These are phyloP conservation scores for Penicillium verrucosum DNA, from an alignment of 2,329 filamentous ascomycete species.

Conservation along the genomic window DNA sequence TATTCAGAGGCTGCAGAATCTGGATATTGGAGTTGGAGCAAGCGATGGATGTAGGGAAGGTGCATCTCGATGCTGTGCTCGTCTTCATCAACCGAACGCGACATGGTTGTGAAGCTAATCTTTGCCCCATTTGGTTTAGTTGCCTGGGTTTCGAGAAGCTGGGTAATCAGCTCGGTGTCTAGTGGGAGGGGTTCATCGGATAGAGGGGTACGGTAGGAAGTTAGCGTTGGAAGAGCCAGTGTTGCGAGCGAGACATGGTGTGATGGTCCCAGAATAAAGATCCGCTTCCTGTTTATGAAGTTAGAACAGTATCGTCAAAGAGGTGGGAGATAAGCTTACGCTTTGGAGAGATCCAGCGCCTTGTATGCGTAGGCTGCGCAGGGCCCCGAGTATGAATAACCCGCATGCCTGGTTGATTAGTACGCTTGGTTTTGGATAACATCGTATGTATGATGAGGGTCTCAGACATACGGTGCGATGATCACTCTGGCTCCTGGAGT, in stretches of 20 bases:
- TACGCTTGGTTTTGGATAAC: neutral
- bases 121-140: conserved; percentile 31
- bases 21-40: conserved; percentile 54
- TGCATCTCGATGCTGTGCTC: conserved; percentile 98
- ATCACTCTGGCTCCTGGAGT: conserved; percentile 73
- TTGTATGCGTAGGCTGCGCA: conserved; percentile 96
- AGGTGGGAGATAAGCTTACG: conserved; percentile 46
- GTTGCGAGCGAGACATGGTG: conserved; percentile 79
- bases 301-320: conserved; percentile 2
- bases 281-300: conserved; percentile 60
- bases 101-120: conserved; percentile 55
- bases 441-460: neutral
- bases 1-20: conserved; percentile 55
- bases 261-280: conserved; percentile 90
- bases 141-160: conserved; percentile 33
- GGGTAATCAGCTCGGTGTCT: conserved; percentile 43
- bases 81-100: conserved; percentile 62
- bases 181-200: conserved; percentile 44
- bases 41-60: conserved; percentile 85
- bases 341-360: conserved; percentile 73
- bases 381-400: conserved; percentile 85
- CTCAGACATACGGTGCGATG: conserved; percentile 76
- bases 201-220: conserved; percentile 46
- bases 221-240: conserved; percentile 72
- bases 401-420: conserved; percentile 69